Percentiles rank a stretch among this genome's conserved stretches.
phyloP scores from a whole-genome alignment of 345 rosid species.

The Cardamine chenopodiifolia region DNA sequence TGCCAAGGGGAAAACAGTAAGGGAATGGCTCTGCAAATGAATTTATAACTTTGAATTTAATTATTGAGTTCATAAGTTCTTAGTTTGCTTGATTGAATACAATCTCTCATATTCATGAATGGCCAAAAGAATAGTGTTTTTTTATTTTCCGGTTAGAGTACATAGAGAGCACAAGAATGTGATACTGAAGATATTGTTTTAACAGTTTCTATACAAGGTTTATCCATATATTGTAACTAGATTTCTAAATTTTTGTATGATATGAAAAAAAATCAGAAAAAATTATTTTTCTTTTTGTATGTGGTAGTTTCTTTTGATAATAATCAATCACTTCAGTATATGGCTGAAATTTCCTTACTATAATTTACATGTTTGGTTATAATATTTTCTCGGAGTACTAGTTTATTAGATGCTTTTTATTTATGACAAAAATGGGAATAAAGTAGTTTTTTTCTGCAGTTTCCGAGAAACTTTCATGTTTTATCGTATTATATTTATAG shows the following conservation, averaged over 20 bases:
- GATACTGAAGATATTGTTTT: not conserved
- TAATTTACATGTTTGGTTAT: not conserved
- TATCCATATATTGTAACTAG: not conserved
- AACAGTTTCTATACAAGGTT: not conserved
- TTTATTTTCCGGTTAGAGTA: not conserved
- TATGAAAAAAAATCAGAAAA: not conserved
- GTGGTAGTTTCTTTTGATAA: not conserved
- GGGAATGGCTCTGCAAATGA: slow-evolving; percentile 54
- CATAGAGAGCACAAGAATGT: not conserved
- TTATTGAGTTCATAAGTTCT: not conserved
- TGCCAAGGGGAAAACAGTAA: slow-evolving; percentile 65
- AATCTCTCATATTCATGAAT: not conserved
- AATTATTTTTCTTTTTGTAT: no score
- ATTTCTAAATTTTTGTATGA: not conserved
- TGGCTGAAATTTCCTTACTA: not conserved
- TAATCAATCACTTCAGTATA: not conserved
- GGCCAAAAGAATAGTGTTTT: not conserved
- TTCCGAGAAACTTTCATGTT: slow-evolving; percentile 35
- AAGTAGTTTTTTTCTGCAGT: not conserved
- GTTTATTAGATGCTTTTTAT: not conserved
- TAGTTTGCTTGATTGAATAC: not conserved
- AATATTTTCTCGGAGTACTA: not conserved
- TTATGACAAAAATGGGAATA: slow-evolving; percentile 2
- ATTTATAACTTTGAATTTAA: not conserved
- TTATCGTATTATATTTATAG: not conserved